Percentiles rank a stretch among this genome's conserved stretches.
Conservation (phyloP, 306 rosid genomes). For the Morella rubra region DNA sequence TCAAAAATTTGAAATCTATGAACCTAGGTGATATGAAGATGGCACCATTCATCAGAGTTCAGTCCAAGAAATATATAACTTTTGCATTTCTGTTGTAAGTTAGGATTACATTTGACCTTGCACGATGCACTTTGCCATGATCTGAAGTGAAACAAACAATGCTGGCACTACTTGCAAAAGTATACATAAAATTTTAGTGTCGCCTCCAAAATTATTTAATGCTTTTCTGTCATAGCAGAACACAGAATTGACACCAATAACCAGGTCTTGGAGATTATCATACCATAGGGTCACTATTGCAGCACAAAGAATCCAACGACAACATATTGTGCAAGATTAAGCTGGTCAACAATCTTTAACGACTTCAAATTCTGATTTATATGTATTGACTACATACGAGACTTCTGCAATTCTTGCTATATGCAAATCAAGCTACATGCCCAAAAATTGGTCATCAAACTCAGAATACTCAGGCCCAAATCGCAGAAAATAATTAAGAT, state of each 20-base stretch:
- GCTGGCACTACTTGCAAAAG: background rate
- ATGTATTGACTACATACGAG: background rate
- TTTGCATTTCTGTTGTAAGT: background rate
- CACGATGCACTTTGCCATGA: background rate
- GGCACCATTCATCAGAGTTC: background rate
- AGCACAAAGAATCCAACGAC: background rate
- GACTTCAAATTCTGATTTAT: background rate
- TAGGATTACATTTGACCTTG: background rate
- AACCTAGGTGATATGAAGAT: background rate
- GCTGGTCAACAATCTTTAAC: background rate
- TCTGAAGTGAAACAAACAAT: background rate
- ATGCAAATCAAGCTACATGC: background rate
- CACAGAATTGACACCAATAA: background rate
- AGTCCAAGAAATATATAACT: background rate
- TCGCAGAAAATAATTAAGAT: background rate
- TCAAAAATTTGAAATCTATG: too few relatives aligned
- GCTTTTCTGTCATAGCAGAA: background rate
- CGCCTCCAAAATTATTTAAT: constrained; percentile 5
- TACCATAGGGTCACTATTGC: background rate
- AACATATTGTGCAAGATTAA: background rate
- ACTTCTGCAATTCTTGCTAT: background rate
- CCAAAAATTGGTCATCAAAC: background rate
- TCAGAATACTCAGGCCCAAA: background rate
- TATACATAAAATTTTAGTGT: background rate
- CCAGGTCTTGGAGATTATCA: background rate